Base-by-base conservation (phyloP, 129 eudicot genomes). In the Lactuca sativa region DNA sequence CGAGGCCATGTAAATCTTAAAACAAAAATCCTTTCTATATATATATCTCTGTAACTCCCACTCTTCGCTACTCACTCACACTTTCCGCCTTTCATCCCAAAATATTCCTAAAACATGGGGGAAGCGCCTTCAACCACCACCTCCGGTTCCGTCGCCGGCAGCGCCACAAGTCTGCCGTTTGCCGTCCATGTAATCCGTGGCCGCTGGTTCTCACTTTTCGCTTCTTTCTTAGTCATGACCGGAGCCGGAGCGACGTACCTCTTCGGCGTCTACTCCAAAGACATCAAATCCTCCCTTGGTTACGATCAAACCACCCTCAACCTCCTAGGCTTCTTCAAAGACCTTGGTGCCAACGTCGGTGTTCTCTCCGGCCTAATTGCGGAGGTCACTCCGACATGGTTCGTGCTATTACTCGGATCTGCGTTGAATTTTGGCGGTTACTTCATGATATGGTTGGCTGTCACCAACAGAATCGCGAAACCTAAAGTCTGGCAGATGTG, bases 271-370 rank as follows among this genome's bases (percentile, higher is more conserved):
- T 86, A 86, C 77, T 80, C 88, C 17, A 74, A 66, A 71, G 80
- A 83, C 13, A 62, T 86, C 60, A 86, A 86, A 56, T 77, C 88
- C 10, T 13, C 82, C 14, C 64, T 83, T 7, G 86, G 86, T 62
- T 86, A 86, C 59, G 92, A 86, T 60, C 92, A 86, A 8, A 71
- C 88, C 21, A 86, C 92, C n/a, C 80, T 86, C 60, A 83, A 86
- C 73, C 72, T 80, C 21, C 53, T 86, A 2, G 74, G 88, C 21
- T 83, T 83, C 68, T 86, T 83, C 80, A 86, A 86, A 70, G 88
- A 82, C 79, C 64, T 85, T 9, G 90, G 86, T 0, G 90, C 82
- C 68, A 85, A 82, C 34, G 74, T 85, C 43, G 91, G 91, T 0
- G 80, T 86, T 6, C 13, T 78, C 4, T 80, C 92, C 9, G 92